Base-by-base conservation (phyloP, 495 filamentous ascomycete genomes). In the Corynascus novoguineensis region DNA sequence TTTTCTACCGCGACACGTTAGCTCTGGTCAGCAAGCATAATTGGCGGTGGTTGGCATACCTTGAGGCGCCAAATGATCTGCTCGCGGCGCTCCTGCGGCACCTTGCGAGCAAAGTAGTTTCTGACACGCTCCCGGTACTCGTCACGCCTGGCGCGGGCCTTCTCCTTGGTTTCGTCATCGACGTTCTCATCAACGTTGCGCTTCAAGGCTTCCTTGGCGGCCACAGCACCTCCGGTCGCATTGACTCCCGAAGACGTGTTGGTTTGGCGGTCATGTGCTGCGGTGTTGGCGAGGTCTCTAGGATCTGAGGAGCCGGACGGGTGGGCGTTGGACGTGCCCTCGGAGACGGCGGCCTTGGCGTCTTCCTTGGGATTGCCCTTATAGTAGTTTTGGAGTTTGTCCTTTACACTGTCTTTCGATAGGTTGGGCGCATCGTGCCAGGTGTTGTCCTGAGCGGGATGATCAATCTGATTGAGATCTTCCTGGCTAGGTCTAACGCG, bases 71-170 rank as follows among this genome's bases (percentile, higher is more conserved):
- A 97, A 64, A 97, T 83, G 24, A 84, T 84, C 76, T 96, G 92
- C 3, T 97, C 91, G 28, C 92, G 90, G 56, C 95, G 90, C 73
- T 97, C 92, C 75, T 92, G 77, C 0, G 93, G 92, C 69, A 98
- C 77, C 78, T 97, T 97, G 50, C 83, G 78, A 15, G 78, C 76
- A 24, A 96, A 68, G 65, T 96, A 97, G 53, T 86, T 81, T 66
- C 78, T 83, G 25, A 83, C 78, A 45, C 80, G 80, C 28, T 83
- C 79, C 3, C 78, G 77, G 49, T 77, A 75, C 57, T 85, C 73
- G 5, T 76, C 71, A 5, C 59, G 55, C 58, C 60, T 65, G 5
- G 29, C 40, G 46, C 61, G 63, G 27, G 69, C 75, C 44, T 76
- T 77, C 37, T 88, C 78, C 71, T 86, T 85, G 53, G 79, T 71